Base-by-base conservation (phyloP, 345 rosid species). In the Euphorbia lathyris region DNA sequence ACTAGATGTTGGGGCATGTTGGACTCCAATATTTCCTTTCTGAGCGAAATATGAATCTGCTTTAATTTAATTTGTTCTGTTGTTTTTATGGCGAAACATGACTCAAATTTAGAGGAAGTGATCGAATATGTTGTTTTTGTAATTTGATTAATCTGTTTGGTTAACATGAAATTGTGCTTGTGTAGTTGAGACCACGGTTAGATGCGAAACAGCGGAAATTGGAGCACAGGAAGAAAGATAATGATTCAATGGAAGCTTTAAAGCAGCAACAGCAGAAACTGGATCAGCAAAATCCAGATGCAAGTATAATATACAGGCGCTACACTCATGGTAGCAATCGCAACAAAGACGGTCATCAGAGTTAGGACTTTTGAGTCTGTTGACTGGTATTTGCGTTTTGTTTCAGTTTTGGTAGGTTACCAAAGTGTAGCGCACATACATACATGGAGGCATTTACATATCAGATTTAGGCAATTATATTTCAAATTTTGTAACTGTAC, bases 141-240 rank as follows among this genome's bases (percentile, higher is more conserved):
- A 4, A 19, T 25, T 63, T 29, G 30, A 26, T 63, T n/a, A 6
- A 48, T 34, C 4, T 22, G 9, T 40, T 2, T 43, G 22, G 58
- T 45, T 57, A 48, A 66, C 53, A 10, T 57, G 29, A 64, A 65
- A 23, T 56, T 26, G 8, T 48, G 71, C 1, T 45, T 66, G 43
- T 66, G 76, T 74, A 92, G 98, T 76, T 84, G 79, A 87, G 82
- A 67, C 87, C 88, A 20, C 87, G 67, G 34, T 72, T 85, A 58
- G 74, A 75, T 6, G 76, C 81, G 59, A 75, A 77, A 51, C 75
- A 83, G 73, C 45, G 12, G 45, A 40, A 10, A 40, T 45, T 14
- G 19, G 51, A 45, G 51, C 51, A 45, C 51, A 45, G 17, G 51
- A 45, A 45, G 51, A 19, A 51, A 16, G 25, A 51, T 51, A 20